Conservation (phyloP, 148 eudicot species). For the Nepenthes mirabilis region DNA sequence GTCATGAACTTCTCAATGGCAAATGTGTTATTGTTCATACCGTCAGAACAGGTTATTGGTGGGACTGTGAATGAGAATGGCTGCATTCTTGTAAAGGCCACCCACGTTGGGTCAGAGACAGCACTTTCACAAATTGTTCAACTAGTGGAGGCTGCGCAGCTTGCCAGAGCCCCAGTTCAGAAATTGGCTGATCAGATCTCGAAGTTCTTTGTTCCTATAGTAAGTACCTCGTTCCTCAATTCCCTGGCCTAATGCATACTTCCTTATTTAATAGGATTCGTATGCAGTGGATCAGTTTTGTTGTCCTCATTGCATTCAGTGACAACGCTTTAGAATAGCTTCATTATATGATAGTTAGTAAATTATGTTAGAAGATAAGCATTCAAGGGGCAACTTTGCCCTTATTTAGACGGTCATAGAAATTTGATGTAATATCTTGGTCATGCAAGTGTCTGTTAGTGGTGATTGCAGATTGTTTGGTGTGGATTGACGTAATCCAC, state of each 20-base stretch:
- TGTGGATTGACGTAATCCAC: too few relatives aligned
- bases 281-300: too few relatives aligned
- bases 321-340: too few relatives aligned
- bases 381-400: too few relatives aligned
- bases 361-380: too few relatives aligned
- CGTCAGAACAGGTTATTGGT: slow-evolving; percentile 68
- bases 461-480: too few relatives aligned
- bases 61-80: slow-evolving; percentile 98
- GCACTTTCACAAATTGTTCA: slow-evolving; percentile 97
- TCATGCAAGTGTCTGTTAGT: too few relatives aligned
- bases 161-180: slow-evolving; percentile 97
- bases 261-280: too few relatives aligned
- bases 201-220: slow-evolving; percentile 78
- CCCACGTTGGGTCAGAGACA: slow-evolving; percentile 94
- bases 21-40: neutral
- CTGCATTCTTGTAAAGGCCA: slow-evolving; percentile 66
- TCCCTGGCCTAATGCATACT: neutral
- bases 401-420: too few relatives aligned
- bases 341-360: too few relatives aligned
- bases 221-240: slow-evolving; percentile 27
- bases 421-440: too few relatives aligned
- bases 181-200: slow-evolving; percentile 94
- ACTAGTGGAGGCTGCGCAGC: slow-evolving; percentile 95
- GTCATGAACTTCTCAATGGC: neutral
- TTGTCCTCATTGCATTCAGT: too few relatives aligned